Conservation (phyloP, 2,329 filamentous ascomycete genomes). For the Dactylellina cionopaga region DNA sequence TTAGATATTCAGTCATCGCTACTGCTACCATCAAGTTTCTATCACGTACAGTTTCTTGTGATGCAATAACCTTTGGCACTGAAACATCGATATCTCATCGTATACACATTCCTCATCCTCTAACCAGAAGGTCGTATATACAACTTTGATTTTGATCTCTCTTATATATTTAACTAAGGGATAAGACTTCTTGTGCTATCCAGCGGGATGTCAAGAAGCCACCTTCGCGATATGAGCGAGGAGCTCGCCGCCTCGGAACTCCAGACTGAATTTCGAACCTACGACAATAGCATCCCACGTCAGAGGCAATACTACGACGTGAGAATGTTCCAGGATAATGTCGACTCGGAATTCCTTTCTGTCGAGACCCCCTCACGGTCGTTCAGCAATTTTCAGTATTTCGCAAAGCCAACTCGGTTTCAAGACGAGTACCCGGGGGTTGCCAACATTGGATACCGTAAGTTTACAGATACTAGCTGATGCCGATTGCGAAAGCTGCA, state of each 20-base stretch:
- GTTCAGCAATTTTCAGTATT: slow-evolving; percentile 1
- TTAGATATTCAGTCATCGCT: too few species aligned
- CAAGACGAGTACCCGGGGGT: slow-evolving; percentile 3
- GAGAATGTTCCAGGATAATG: slow-evolving; percentile 26
- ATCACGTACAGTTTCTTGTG: too few species aligned
- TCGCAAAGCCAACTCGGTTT: background rate
- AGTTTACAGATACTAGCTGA: background rate
- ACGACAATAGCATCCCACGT: background rate
- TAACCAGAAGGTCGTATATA: too few species aligned
- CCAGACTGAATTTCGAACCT: slow-evolving; percentile 10
- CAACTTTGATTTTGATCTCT: too few species aligned
- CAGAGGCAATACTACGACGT: slow-evolving; percentile 24
- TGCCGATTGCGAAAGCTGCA: background rate
- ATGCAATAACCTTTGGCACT: too few species aligned
- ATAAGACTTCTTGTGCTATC: too few species aligned
- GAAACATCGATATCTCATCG: too few species aligned
- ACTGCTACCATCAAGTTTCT: too few species aligned
- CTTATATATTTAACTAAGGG: too few species aligned
- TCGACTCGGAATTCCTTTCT: slow-evolving; percentile 27
- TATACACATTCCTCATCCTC: too few species aligned
- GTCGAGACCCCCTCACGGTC: slow-evolving; percentile 19
- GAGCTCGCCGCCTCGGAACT: slow-evolving; percentile 22
- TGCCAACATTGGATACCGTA: slow-evolving; percentile 11
- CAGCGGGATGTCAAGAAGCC: slow-evolving; percentile 14
- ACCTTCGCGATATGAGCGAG: slow-evolving; percentile 23